Evolutionary conservation across 1,139 yeast species (phyloP).

Genomic region (Pichia norvegensis): DNA sequence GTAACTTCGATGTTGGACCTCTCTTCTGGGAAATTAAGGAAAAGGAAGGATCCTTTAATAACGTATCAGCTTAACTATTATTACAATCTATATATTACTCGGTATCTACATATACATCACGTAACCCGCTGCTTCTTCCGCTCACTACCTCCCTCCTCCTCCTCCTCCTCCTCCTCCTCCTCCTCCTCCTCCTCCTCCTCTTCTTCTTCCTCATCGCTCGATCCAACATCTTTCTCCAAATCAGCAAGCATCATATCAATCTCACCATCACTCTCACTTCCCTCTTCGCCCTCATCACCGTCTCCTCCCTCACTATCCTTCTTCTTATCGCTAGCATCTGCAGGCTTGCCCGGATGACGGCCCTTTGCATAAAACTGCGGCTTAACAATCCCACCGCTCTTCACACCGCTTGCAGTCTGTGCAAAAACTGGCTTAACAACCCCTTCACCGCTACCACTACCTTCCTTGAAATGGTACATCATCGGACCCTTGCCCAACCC

Average conservation of each 20-base stretch:
- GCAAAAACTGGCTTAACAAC: not conserved
- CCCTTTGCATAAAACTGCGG: slow-evolving; percentile 16
- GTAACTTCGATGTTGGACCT: slow-evolving; percentile 88
- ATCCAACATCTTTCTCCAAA: too few species aligned
- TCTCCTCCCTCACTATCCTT: not conserved
- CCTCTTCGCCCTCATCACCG: not conserved
- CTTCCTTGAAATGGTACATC: slow-evolving; percentile 5
- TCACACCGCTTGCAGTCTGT: too few species aligned
- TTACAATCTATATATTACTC: not conserved
- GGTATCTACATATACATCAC: not conserved
- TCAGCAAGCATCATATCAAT: too few species aligned
- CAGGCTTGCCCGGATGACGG: not conserved
- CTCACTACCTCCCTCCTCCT: not conserved
- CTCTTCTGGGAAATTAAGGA: slow-evolving; percentile 89
- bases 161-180: not conserved
- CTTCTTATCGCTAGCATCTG: not conserved
- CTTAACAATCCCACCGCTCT: slow-evolving; percentile 6
- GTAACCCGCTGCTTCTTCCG: not conserved
- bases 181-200: not conserved
- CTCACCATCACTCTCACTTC: not conserved
- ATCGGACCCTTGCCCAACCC: not conserved
- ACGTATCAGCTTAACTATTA: slow-evolving; percentile 52
- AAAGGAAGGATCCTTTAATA: slow-evolving; percentile 82
- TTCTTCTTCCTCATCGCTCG: not conserved
- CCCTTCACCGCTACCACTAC: not conserved